phyloP scores from a whole-genome alignment of 2,329 filamentous ascomycete species.

The Fusarium oxysporum region DNA sequence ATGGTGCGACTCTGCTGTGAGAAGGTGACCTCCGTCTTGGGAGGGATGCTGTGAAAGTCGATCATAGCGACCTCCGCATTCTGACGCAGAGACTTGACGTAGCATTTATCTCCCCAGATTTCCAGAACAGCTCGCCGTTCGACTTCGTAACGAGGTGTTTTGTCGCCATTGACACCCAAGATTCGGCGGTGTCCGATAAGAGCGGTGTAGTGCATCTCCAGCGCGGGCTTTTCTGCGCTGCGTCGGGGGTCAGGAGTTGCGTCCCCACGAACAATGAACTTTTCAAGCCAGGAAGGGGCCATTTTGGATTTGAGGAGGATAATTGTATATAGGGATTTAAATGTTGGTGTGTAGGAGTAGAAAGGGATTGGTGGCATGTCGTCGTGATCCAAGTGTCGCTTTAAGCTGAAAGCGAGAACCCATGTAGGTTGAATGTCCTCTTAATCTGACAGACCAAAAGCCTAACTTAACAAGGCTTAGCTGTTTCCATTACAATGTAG shows the following conservation, averaged over 20 bases:
- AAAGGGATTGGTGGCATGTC: neutral
- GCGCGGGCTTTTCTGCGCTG: neutral
- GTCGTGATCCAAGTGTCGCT: neutral
- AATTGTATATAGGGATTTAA: rapidly evolving
- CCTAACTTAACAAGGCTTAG: neutral
- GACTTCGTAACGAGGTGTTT: neutral
- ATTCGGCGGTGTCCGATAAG: neutral
- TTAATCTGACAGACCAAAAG: neutral
- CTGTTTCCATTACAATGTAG: rapidly evolving
- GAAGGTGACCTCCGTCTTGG: neutral
- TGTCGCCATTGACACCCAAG: neutral
- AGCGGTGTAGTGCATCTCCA: neutral
- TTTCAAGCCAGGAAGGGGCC: conserved; percentile 6
- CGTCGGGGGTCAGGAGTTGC: neutral
- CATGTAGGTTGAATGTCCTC: neutral
- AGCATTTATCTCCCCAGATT: neutral
- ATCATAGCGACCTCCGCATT: neutral
- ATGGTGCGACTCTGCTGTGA: neutral
- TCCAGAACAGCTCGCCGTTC: neutral
- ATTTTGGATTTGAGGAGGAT: neutral
- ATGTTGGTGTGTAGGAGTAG: neutral
- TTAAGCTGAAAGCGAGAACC: neutral
- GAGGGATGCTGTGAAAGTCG: neutral
- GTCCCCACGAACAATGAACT: neutral
- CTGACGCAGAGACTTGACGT: neutral